Conservation (phyloP, 2,329 filamentous ascomycete genomes). For the Hawksworthiomyces lignivorus region DNA sequence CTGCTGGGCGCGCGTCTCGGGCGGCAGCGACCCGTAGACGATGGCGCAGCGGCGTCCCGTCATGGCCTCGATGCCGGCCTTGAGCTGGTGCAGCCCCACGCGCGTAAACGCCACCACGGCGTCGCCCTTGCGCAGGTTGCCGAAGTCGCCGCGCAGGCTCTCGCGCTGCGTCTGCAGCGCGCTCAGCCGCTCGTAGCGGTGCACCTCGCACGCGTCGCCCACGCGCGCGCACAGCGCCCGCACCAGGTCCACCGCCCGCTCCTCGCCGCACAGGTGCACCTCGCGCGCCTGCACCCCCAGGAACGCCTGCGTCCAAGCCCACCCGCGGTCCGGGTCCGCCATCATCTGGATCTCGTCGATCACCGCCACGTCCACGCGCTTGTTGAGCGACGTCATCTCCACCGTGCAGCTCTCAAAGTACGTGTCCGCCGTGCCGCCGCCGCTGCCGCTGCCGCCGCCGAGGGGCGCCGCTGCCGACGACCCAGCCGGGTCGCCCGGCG, state of each 20-base stretch:
- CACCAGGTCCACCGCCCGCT: slow-evolving; percentile 71
- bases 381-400: slow-evolving; percentile 64
- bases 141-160: slow-evolving; percentile 57
- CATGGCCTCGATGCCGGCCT: slow-evolving; percentile 63
- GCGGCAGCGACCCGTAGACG: slow-evolving; percentile 85
- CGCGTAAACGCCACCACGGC: slow-evolving; percentile 84
- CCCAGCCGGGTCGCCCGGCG: background rate
- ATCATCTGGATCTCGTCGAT: slow-evolving; percentile 99
- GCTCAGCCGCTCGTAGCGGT: slow-evolving; percentile 77
- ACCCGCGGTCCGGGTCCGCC: slow-evolving; percentile 68
- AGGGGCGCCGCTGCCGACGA: background rate
- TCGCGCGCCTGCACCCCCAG: slow-evolving; percentile 82
- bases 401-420: slow-evolving; percentile 82
- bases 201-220: slow-evolving; percentile 76
- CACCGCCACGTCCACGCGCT: slow-evolving; percentile 74
- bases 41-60: slow-evolving; percentile 82
- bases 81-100: slow-evolving; percentile 71
- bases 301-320: slow-evolving; percentile 89
- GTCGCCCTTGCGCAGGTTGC: slow-evolving; percentile 74
- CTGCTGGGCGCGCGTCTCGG: slow-evolving; percentile 87
- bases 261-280: slow-evolving; percentile 88
- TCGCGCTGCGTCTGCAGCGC: slow-evolving; percentile 58
- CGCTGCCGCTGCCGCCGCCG: slow-evolving; percentile 1
- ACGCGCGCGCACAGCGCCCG: slow-evolving; percentile 66
- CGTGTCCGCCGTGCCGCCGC: slow-evolving; percentile 29